Evolutionary conservation across 2,329 filamentous ascomycete genomes (phyloP), one percentile per base, ranked within the genome.

Genomic region (Penicillium sp.): DNA sequence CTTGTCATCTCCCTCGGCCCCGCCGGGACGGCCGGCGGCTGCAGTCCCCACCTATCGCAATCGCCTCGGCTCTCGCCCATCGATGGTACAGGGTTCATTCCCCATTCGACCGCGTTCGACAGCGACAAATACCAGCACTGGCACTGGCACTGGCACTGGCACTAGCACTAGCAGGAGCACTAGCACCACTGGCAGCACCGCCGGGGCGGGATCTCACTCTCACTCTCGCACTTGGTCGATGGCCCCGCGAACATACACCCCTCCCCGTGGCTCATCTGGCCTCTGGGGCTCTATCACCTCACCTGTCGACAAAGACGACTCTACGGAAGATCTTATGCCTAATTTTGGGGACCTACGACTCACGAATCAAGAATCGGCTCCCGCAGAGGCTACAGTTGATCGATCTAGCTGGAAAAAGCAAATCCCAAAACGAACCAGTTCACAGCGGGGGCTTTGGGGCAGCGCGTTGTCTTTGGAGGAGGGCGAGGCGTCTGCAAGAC

Each of bases 381-480:
- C 42, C 26, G 43, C 52, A 18, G 52, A 46, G 23, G 44, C n/a
- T 2, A 5, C 49, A 8, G 37, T 37, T n/a, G 52, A 55, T 34
- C 44, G 37, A 30, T 40, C 33, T 40, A 39, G 54, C 15, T 54
- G 60, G 46, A 54, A 43, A n/a, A 59, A 58, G 29, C 54, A 62
- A 34, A n/a, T 65, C 9, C 68, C 65, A 3, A 63, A 68, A 23
- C 58, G 63, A 13, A 66, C 66, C 4, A 46, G 59, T 5, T 69
- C 65, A 6, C 72, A 73, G 44, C 66, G 65, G 12, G 71, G 69
- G 12, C 64, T 75, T 12, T 75, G 73, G 72, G 68, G 71, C 0
- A 68, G 68, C 58, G 59, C 63, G 7, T 60, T 62, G 7, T 46
- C 64, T 13, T 58, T 65, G 34, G 64, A 64, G 32, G 66, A 68